Base-by-base conservation (phyloP, 495 filamentous ascomycete species). In the Articulospora tetracladia region DNA sequence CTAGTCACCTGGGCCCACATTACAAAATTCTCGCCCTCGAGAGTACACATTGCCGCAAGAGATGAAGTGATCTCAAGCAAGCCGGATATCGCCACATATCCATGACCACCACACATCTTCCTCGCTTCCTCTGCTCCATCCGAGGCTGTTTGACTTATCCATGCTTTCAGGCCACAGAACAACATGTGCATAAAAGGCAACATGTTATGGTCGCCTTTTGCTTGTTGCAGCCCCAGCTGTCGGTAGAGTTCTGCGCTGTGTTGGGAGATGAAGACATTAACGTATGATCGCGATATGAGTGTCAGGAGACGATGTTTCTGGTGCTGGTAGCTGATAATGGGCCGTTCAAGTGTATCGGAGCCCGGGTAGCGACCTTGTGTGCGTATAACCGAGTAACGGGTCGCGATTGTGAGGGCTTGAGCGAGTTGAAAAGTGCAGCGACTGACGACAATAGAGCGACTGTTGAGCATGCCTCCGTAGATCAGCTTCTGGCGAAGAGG, bases 1-100 rank as follows among this genome's bases (percentile, higher is more conserved):
- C 84, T 76, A 0, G 84, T 82, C n/a, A 87, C 85, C 73, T 90
- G 86, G 64, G 88, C 86, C 46, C 83, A 85, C 52, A 89, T 73
- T 79, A 89, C 87, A 66, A 85, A 88, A 73, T 89, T 89, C 66
- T 89, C 87, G 47, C 87, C 67, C 51, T 69, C 67, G 15, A 67
- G 59, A 8, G 65, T 67, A 27, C 59, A 58, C 0, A 50, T 60
- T 0, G 59, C 65, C 1, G 59, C 57, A n/a, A 66, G 36, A 17
- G 55, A 25, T 19, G 52, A 36, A 1, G 63, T 62, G 6, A 67
- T 63, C 26, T 64, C 64, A 0, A 58, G 58, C 0, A 69, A 46
- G 3, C 64, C 67, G 26, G 64, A 67, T 11, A 58, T 67, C 22
- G 41, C 51, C 2, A 65, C 30, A 44, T 65, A 69, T 50, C 87